Evolutionary conservation across 495 filamentous ascomycete genomes (phyloP), one percentile per base, ranked within the genome.

Genomic region (Aspergillus hancockii): DNA sequence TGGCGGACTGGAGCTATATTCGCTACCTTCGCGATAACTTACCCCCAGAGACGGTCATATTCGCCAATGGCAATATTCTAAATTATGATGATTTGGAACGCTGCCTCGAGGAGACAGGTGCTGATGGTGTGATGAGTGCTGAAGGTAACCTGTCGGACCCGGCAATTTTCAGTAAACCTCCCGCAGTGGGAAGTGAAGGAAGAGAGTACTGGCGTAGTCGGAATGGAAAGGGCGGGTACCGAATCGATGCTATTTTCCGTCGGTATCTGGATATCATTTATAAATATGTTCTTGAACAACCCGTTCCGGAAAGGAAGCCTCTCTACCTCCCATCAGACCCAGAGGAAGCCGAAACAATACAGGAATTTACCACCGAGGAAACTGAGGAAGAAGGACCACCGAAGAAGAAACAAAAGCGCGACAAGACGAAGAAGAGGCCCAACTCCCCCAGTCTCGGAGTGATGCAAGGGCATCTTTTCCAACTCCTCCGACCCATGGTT

Each of bases 51-150:
- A 91, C 91, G 38, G 94, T 99, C 9, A 84, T 99, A 9, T 96
- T 99, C 68, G 93, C 94, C 14, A 99, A 99, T 68, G 94, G 94
- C 16, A 98, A 98, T 65, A 89, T 96, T 34, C 81, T 99, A 58
- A 86, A 87, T 70, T 80, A 90, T 55, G 88, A 83, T 2, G 95
- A 98, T 69, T 75, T 98, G n/a, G 81, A 85, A 34, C 70, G 69
- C 32, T 99, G 94, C 66, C 74, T 98, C 14, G 81, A 85, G 58
- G 88, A 78, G n/a, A 98, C 94, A 0, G 91, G 91, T 14, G 93
- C 87, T 1, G 94, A 98, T 71, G 94, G 83, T 14, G 88, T 98
- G 32, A 98, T 98, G 94, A 91, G 86, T 60, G 94, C 94, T 1
- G 94, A 98, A 66, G 93, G 92, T 2, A 96, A 96, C 65, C 81